Conservation (phyloP, 2,329 filamentous ascomycete genomes). For the Aspergillus piperis region DNA sequence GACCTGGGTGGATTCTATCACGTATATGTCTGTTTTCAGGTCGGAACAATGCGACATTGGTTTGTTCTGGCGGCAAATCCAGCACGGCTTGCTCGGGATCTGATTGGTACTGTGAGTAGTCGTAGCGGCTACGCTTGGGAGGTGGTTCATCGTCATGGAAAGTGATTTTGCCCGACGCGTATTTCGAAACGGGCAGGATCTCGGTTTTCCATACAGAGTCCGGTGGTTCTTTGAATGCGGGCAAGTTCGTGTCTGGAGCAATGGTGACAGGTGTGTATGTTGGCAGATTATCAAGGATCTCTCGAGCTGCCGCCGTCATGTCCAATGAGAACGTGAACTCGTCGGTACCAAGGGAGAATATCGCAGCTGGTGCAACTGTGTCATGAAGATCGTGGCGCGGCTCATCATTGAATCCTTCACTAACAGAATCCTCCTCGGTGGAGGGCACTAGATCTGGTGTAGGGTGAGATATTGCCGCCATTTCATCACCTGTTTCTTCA, state of each 20-base stretch:
- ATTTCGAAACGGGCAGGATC: constrained; percentile 84
- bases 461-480: constrained; percentile 46
- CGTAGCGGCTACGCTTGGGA: constrained; percentile 77
- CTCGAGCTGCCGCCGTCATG: constrained; percentile 72
- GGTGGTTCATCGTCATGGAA: constrained; percentile 67
- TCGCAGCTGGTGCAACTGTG: constrained; percentile 66
- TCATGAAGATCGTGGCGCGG: constrained; percentile 46
- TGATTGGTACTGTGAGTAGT: constrained; percentile 73
- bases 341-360: constrained; percentile 80
- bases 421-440: constrained; percentile 60
- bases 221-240: constrained; percentile 61
- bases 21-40: constrained; percentile 86
- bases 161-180: constrained; percentile 76
- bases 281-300: constrained; percentile 77
- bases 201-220: constrained; percentile 74
- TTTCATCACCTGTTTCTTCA: constrained; percentile 37
- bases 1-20: constrained; percentile 84
- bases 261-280: constrained; percentile 67
- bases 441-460: constrained; percentile 70
- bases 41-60: constrained; percentile 82
- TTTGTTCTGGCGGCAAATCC: constrained; percentile 67
- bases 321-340: constrained; percentile 79
- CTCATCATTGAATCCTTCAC: constrained; percentile 50
- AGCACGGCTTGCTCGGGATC: constrained; percentile 55
- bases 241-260: constrained; percentile 60